These are phyloP conservation scores for Dactylellina parvicollis DNA, from an alignment of 2,329 filamentous ascomycete genomes.

Conservation along the genomic window DNA sequence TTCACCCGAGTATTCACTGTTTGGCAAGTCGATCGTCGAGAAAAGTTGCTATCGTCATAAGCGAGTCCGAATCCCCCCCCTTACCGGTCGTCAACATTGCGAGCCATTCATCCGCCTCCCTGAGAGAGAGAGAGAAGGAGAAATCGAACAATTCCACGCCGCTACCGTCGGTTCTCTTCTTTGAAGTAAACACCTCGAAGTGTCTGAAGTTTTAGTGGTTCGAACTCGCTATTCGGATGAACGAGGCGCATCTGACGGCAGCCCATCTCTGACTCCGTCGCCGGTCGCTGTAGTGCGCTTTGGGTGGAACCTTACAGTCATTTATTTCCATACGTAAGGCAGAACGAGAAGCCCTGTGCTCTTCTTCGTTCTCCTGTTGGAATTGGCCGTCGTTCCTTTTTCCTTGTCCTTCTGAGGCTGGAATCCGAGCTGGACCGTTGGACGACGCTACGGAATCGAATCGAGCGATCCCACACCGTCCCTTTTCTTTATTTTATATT, in stretches of 20 bases:
- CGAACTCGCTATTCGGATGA: slow-evolving; percentile 27
- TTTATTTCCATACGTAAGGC: slow-evolving; percentile 23
- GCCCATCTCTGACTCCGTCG: slow-evolving; percentile 29
- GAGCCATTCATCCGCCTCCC: not conserved
- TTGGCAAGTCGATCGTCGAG: not conserved
- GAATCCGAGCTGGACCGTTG: slow-evolving; percentile 27
- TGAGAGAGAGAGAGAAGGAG: too few relatives aligned
- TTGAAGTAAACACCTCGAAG: not conserved
- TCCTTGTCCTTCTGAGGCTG: slow-evolving; percentile 36
- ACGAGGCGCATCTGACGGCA: slow-evolving; percentile 42
- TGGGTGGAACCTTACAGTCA: slow-evolving; percentile 21
- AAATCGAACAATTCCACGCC: not conserved
- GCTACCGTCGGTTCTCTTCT: not conserved
- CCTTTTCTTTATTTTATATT: too few relatives aligned
- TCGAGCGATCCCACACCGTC: not conserved
- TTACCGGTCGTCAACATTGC: not conserved
- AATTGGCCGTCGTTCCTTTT: slow-evolving; percentile 21
- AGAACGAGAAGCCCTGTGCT: slow-evolving; percentile 7
- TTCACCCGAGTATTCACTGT: not conserved
- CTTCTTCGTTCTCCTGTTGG: slow-evolving; percentile 9
- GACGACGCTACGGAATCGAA: not conserved
- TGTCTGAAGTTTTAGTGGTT: not conserved
- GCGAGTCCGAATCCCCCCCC: slow-evolving; percentile 1
- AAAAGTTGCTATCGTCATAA: not conserved
- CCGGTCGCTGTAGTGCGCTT: slow-evolving; percentile 26